Conservation (phyloP, 148 eudicot species). For the Vaccinium myrtillus region DNA sequence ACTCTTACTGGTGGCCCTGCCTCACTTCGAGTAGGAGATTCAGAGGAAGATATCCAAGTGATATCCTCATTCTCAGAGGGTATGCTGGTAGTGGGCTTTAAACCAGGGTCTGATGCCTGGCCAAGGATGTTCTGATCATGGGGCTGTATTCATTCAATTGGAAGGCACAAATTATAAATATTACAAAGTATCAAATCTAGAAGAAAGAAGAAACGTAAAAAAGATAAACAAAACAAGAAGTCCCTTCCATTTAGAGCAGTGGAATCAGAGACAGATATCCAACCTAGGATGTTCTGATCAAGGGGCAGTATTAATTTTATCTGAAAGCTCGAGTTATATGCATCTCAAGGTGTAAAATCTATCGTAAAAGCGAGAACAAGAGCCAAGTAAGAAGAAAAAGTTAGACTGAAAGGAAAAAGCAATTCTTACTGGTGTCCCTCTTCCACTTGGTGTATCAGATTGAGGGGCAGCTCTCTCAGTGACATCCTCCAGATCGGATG, state of each 20-base stretch:
- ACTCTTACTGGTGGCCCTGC: neutral
- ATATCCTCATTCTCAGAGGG: neutral
- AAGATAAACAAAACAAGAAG: too few species aligned
- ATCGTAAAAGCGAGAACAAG: neutral
- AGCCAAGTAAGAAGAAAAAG: neutral
- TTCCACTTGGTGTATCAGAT: neutral
- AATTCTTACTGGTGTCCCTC: constrained; percentile 6
- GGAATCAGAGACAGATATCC: too few species aligned
- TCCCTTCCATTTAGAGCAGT: too few species aligned
- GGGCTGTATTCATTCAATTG: neutral
- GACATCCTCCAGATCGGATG: neutral
- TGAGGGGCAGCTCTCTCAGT: neutral
- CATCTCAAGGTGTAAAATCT: neutral
- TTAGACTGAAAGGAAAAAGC: neutral
- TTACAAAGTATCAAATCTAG: neutral
- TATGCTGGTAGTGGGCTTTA: neutral
- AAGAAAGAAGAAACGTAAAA: neutral
- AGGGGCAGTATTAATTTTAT: neutral
- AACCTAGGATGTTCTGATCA: neutral
- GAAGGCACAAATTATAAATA: neutral
- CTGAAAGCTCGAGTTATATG: neutral
- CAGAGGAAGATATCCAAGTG: neutral
- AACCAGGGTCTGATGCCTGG: neutral
- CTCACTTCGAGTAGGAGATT: neutral
- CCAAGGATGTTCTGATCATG: neutral